Conservation (phyloP, 768 basidiomycete species). For the Suillus weaverae region DNA sequence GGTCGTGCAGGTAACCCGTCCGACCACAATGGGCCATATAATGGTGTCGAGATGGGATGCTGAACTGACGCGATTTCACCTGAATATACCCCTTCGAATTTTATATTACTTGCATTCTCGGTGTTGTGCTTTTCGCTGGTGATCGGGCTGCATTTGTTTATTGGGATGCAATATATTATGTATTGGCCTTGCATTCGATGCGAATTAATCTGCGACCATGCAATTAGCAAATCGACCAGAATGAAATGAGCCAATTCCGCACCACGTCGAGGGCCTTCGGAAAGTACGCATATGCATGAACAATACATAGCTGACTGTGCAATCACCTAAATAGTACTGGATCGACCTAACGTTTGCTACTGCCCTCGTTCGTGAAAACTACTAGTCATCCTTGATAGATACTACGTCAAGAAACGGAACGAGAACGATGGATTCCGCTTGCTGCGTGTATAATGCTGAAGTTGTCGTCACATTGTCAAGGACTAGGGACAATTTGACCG, state of each 20-base stretch:
- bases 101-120: neutral
- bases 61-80: neutral
- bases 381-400: too few species aligned
- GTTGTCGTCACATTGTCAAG: neutral
- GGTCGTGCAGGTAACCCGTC: conserved; percentile 22
- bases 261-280: neutral
- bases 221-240: neutral
- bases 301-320: neutral
- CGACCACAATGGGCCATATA: conserved; percentile 48
- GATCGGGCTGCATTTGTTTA: neutral
- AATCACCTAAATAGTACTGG: neutral
- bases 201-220: neutral
- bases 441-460: neutral
- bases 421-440: neutral
- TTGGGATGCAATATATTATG: neutral
- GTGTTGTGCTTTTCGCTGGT: neutral
- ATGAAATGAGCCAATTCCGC: neutral
- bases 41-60: conserved; percentile 27
- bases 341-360: neutral
- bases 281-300: neutral
- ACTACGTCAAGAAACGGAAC: neutral
- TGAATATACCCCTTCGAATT: neutral
- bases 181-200: neutral
- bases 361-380: neutral
- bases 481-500: neutral